Conservation (phyloP, 192 early-diverging fungal species). For the Rhizophagus prolifer region DNA sequence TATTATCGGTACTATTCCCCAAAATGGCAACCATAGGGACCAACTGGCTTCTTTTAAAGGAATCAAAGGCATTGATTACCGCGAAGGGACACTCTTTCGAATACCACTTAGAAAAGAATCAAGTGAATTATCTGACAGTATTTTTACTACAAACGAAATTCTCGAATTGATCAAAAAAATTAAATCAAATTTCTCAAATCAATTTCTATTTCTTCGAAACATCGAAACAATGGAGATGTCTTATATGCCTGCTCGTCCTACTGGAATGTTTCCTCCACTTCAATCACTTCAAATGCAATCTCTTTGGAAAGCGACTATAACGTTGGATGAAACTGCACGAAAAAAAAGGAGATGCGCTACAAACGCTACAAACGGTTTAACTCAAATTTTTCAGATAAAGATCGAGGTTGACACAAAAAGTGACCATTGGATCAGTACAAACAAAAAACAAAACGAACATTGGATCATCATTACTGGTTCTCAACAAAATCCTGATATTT, state of each 20-base stretch:
- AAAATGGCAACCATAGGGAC: conserved; percentile 10
- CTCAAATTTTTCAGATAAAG: background rate
- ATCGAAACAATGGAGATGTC: conserved; percentile 16
- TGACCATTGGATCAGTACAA: background rate
- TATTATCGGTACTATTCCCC: background rate
- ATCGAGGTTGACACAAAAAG: background rate
- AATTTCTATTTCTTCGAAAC: conserved; percentile 22
- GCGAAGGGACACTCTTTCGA: conserved; percentile 32
- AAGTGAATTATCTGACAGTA: conserved; percentile 9
- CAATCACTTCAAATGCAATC: too few species aligned
- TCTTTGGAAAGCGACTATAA: conserved; percentile 10
- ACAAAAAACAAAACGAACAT: too few species aligned
- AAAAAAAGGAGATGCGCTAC: background rate
- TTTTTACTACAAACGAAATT: background rate
- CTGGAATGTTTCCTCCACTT: background rate
- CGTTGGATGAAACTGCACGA: background rate
- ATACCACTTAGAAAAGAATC: conserved; percentile 25
- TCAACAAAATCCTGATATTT: background rate
- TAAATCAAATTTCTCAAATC: background rate
- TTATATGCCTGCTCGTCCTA: background rate
- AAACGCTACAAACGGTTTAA: background rate
- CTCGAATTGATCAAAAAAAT: background rate
- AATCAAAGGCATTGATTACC: conserved; percentile 20
- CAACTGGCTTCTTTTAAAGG: conserved; percentile 27
- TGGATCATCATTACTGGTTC: background rate